These are phyloP conservation scores for Arachis stenosperma DNA, from an alignment of 306 rosid genomes.

Conservation along the genomic window DNA sequence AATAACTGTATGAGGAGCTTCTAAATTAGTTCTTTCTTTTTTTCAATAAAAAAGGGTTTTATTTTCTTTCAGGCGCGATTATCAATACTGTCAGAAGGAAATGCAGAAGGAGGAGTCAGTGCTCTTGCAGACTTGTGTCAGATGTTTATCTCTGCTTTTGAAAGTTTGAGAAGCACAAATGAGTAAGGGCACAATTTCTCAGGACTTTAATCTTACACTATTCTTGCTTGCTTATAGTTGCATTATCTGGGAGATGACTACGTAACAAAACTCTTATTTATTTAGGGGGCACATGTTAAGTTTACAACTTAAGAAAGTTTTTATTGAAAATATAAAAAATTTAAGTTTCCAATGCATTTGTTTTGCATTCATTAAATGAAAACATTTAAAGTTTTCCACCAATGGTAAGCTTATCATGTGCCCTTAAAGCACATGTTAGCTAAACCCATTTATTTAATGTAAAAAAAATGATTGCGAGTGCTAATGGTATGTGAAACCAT, in stretches of 20 bases:
- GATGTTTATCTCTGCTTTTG: constrained; percentile 65
- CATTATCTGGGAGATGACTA: constrained; percentile 17
- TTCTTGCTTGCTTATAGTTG: constrained; percentile 13
- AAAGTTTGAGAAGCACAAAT: constrained; percentile 56
- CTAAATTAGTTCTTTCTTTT: constrained; percentile 5
- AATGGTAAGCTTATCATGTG: too few relatives aligned
- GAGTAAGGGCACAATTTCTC: constrained; percentile 57
- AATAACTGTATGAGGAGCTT: constrained; percentile 23
- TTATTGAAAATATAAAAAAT: too few relatives aligned
- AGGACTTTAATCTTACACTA: constrained; percentile 14
- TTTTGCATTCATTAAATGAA: too few relatives aligned
- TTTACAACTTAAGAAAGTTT: too few relatives aligned
- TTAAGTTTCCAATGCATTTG: too few relatives aligned
- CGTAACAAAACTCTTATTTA: background rate
- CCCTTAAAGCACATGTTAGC: too few relatives aligned
- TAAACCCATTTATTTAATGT: background rate
- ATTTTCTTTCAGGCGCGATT: constrained; percentile 65
- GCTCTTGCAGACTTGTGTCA: constrained; percentile 59
- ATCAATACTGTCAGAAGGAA: constrained; percentile 48
- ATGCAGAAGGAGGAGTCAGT: constrained; percentile 29
- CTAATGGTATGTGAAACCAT: constrained; percentile 5
- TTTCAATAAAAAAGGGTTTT: constrained; percentile 16
- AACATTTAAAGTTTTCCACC: too few relatives aligned
- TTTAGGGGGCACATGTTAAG: too few relatives aligned
- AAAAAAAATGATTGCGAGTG: background rate